Base-by-base conservation (phyloP, 1,284 basidiomycete genomes). In the Ustilago vetiveriae region DNA sequence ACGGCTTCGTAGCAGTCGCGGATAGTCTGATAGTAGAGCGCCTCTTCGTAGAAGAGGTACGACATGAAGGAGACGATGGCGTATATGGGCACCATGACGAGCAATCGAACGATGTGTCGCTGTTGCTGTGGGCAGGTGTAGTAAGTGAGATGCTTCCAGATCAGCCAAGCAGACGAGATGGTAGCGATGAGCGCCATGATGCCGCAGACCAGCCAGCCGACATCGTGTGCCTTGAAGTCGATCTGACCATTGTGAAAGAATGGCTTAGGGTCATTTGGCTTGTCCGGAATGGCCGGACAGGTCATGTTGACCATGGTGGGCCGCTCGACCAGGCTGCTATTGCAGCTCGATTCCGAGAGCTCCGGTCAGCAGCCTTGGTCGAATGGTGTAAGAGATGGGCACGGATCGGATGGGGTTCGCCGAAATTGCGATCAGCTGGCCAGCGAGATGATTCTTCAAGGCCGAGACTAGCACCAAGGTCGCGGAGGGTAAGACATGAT, bases 11-110 rank as follows among this genome's bases (percentile, higher is more conserved):
- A 79, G 48, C 76, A 79, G 47, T 78, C 77, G 29, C 80, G 69
- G 29, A 79, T 57, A 40, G 80, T 79, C 45, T 83, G 75, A 53
- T 79, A 79, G 58, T 75, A 75, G n/a, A 73, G 52, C 2, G 82
- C 81, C 45, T 79, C 30, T 11, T 53, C 38, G 42, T 59, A 90
- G 82, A 88, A 90, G 30, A 90, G 82, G 82, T 88, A 91, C 3
- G 88, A 88, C 2, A 87, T 85, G 52, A 88, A 86, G 72, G 87
- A 88, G 80, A 90, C 87, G 30, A 86, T 79, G 14, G 89, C 88
- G 77, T 91, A 91, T 33, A 91, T 85, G 4, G 90, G 90, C 3
- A 90, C 89, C 88, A 92, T 88, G 82, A 92, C 87, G 22, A 92
- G 85, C 16, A 92, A 84, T 1, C 90, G 87, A 29, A 90, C 75